Conservation (phyloP, 805 yeast genomes). For the Nakazawaea wickerhamii region DNA sequence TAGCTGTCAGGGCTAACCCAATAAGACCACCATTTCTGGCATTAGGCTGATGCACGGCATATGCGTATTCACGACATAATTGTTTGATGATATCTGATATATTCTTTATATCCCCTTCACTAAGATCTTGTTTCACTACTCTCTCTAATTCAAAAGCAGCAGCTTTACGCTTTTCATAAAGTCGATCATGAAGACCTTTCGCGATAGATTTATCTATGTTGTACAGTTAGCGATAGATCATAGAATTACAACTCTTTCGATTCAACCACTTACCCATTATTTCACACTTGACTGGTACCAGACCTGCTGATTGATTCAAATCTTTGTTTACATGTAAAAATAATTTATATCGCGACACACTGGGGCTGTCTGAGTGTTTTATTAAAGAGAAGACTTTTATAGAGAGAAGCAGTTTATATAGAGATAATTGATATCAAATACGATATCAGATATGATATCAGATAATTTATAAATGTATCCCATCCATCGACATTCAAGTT, state of each 20-base stretch:
- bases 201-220: constrained; percentile 53
- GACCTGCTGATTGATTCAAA: too few species aligned
- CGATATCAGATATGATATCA: too few species aligned
- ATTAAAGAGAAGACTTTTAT: too few species aligned
- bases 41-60: constrained; percentile 78
- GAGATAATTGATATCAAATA: too few species aligned
- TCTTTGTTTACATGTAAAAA: too few species aligned
- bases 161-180: constrained; percentile 71
- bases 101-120: constrained; percentile 52
- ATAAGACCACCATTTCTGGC: constrained; percentile 94
- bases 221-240: not conserved
- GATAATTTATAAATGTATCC: constrained; percentile 29
- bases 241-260: too few species aligned
- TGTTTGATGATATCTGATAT: constrained; percentile 66
- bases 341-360: too few species aligned
- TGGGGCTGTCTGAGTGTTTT: too few species aligned
- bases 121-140: constrained; percentile 63
- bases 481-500: constrained; percentile 55
- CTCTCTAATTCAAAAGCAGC: constrained; percentile 79
- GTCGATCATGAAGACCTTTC: constrained; percentile 65
- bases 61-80: constrained; percentile 69
- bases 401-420: not conserved
- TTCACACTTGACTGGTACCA: not conserved
- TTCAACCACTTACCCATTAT: constrained; percentile 5
- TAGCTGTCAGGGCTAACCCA: constrained; percentile 93